These are phyloP conservation scores for Penicillium italicum DNA, from an alignment of 2,329 filamentous ascomycete genomes.

Conservation along the genomic window DNA sequence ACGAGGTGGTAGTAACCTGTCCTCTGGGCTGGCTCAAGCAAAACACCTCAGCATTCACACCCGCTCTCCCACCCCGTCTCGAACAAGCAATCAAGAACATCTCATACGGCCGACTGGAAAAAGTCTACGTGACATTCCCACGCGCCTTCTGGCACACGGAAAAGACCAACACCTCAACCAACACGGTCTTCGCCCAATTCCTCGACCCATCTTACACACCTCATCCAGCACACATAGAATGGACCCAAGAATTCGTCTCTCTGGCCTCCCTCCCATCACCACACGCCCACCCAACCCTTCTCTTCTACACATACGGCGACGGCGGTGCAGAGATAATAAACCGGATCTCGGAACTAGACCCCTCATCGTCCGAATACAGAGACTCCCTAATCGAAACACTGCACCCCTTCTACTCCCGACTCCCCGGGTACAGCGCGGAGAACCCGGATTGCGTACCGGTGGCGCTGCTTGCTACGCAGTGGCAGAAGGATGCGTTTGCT, in stretches of 20 bases:
- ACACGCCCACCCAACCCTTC: conserved; percentile 70
- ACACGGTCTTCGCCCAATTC: conserved; percentile 69
- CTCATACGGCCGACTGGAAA: conserved; percentile 48
- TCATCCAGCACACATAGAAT: conserved; percentile 59
- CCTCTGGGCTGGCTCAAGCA: conserved; percentile 54
- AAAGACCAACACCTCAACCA: conserved; percentile 7
- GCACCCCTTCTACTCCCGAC: conserved; percentile 69
- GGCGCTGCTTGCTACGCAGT: conserved; percentile 66
- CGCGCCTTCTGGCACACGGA: conserved; percentile 68
- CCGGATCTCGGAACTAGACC: conserved; percentile 27
- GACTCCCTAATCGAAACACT: conserved; percentile 64
- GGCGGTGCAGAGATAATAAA: conserved; percentile 41
- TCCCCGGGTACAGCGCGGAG: conserved; percentile 62
- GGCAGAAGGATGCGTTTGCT: conserved; percentile 73
- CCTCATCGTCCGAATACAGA: conserved; percentile 49
- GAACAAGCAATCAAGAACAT: conserved; percentile 47
- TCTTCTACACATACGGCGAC: conserved; percentile 64
- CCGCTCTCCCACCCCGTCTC: conserved; percentile 43
- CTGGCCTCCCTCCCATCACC: conserved; percentile 61
- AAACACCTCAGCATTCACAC: conserved; percentile 45
- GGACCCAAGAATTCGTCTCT: conserved; percentile 75
- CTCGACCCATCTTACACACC: conserved; percentile 65
- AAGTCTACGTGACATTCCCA: conserved; percentile 64
- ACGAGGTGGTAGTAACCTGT: conserved; percentile 52
- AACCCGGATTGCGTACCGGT: conserved; percentile 59